These are phyloP conservation scores for Sistotremastrum niveocremeum DNA, from an alignment of 768 basidiomycete genomes.

Conservation along the genomic window DNA sequence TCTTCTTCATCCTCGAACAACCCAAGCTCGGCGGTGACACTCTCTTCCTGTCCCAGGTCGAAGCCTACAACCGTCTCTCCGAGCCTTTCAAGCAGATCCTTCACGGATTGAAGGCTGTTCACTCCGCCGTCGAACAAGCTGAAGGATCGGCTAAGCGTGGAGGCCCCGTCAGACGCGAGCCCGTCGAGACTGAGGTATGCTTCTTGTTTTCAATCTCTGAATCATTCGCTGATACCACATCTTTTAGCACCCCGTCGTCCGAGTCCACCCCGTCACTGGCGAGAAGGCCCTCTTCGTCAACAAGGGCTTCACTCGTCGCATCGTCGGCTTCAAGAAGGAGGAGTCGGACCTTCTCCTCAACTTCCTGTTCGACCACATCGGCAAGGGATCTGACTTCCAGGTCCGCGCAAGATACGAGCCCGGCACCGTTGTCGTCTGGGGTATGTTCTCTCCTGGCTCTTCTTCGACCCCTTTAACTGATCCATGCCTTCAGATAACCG, in stretches of 20 bases:
- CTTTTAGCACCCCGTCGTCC: conserved; percentile 37
- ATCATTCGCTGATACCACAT: background rate
- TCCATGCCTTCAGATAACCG: conserved; percentile 27
- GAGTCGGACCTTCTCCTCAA: conserved; percentile 42
- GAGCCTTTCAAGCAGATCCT: conserved; percentile 42
- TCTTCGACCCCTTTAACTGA: background rate
- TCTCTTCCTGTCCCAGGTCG: conserved; percentile 42
- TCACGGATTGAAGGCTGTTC: conserved; percentile 42
- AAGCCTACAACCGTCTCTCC: conserved; percentile 46
- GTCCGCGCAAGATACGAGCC: conserved; percentile 36
- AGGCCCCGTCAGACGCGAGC: conserved; percentile 37
- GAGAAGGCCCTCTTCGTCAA: conserved; percentile 50
- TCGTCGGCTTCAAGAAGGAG: conserved; percentile 41
- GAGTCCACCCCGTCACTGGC: conserved; percentile 48
- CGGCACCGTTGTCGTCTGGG: conserved; percentile 46
- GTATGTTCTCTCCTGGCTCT: conserved; percentile 12
- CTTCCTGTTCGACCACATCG: conserved; percentile 40
- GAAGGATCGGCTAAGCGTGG: conserved; percentile 29
- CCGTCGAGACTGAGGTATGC: conserved; percentile 28
- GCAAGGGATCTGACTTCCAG: conserved; percentile 37
- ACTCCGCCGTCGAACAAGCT: conserved; percentile 37
- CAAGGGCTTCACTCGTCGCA: conserved; percentile 37
- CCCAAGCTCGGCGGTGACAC: conserved; percentile 33
- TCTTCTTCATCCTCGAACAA: conserved; percentile 44
- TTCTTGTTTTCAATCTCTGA: conserved; percentile 1